Percentiles rank a stretch among this genome's conserved stretches.
These are phyloP conservation scores for Nectriaceae sp. DNA, from an alignment of 2,329 filamentous ascomycete genomes.

Conservation along the genomic window DNA sequence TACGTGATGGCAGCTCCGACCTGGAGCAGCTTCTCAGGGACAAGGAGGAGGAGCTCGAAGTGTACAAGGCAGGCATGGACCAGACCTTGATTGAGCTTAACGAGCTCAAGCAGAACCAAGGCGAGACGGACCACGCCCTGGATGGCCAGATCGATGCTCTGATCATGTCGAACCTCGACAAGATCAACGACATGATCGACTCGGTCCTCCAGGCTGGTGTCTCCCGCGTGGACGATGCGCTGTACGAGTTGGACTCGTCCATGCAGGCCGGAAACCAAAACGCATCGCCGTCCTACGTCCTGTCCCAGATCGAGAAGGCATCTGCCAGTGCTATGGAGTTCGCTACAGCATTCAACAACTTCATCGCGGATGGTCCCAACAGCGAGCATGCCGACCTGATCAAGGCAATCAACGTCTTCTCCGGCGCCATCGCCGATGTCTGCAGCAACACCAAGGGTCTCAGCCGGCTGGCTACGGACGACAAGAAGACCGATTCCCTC, in stretches of 20 bases:
- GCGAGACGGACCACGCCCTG: conserved; percentile 75
- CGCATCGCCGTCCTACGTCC: conserved; percentile 88
- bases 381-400: conserved; percentile 89
- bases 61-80: conserved; percentile 98
- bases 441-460: conserved; percentile 96
- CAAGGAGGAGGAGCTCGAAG: conserved; percentile 96
- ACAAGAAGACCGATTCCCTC: conserved; percentile 89
- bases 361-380: conserved; percentile 94
- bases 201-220: conserved; percentile 93
- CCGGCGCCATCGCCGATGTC: conserved; percentile 89
- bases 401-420: conserved; percentile 86
- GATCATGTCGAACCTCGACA: conserved; percentile 81
- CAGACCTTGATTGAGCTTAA: conserved; percentile 91
- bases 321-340: conserved; percentile 95
- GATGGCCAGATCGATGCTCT: conserved; percentile 91
- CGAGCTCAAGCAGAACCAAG: conserved; percentile 76
- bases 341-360: conserved; percentile 97
- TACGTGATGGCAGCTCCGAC: conserved; percentile 80
- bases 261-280: conserved; percentile 99
- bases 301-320: conserved; percentile 97
- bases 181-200: conserved; percentile 97
- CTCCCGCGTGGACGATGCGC: conserved; percentile 89
- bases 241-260: conserved; percentile 95
- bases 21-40: conserved; percentile 84
- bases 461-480: conserved; percentile 87